These are phyloP conservation scores for Rhizopogon roseolus DNA, from an alignment of 768 basidiomycete genomes.

Conservation along the genomic window DNA sequence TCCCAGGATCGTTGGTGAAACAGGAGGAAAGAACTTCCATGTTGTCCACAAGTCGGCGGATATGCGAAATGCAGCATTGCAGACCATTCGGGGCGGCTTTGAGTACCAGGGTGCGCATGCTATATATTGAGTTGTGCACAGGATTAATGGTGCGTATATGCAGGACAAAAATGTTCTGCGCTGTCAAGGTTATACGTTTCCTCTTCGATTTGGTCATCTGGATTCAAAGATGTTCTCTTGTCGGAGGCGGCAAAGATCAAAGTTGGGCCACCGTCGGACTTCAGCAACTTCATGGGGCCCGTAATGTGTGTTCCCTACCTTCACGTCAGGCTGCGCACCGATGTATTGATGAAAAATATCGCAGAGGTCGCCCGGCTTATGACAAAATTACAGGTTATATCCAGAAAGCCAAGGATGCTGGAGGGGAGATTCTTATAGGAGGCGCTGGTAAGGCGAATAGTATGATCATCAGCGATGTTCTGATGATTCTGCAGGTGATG, in stretches of 20 bases:
- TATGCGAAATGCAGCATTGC: slow-evolving; percentile 83
- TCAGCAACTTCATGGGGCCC: slow-evolving; percentile 88
- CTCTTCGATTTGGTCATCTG: slow-evolving; percentile 75
- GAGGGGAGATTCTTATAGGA: slow-evolving; percentile 87
- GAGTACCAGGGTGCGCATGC: slow-evolving; percentile 80
- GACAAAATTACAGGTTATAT: slow-evolving; percentile 85
- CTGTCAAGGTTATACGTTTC: slow-evolving; percentile 90
- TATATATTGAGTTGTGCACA: background rate
- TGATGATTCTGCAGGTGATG: slow-evolving; percentile 50
- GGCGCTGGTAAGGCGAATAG: slow-evolving; percentile 55
- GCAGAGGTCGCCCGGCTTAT: slow-evolving; percentile 78
- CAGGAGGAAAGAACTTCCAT: slow-evolving; percentile 99
- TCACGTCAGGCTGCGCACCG: background rate
- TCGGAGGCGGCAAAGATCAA: slow-evolving; percentile 78
- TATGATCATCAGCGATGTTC: background rate
- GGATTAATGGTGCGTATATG: background rate
- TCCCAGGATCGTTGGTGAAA: slow-evolving; percentile 96
- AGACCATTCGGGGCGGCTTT: slow-evolving; percentile 84
- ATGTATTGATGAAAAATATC: background rate
- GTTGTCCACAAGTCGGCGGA: slow-evolving; percentile 86
- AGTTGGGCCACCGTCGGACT: slow-evolving; percentile 73
- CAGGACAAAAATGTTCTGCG: slow-evolving; percentile 96
- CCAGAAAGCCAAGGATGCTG: slow-evolving; percentile 79
- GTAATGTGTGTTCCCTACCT: slow-evolving; percentile 64
- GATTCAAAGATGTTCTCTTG: slow-evolving; percentile 81